phyloP scores from a whole-genome alignment of 2,329 filamentous ascomycete genomes.

The Zymoseptoria pseudotritici region DNA sequence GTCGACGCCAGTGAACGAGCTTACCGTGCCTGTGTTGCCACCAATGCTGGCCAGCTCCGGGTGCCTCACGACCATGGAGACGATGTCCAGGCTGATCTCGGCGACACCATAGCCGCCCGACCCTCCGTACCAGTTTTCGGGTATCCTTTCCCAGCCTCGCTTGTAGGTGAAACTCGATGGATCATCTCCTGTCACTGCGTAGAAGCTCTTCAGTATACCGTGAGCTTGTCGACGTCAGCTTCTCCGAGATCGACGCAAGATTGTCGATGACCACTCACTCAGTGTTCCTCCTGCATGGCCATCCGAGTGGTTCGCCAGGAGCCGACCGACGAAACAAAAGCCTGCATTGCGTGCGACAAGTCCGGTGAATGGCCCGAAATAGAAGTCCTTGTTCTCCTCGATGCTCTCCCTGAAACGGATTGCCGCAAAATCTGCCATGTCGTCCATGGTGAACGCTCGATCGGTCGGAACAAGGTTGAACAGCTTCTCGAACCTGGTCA shows the following conservation, averaged over 20 bases:
- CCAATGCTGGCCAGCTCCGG: conserved; percentile 11
- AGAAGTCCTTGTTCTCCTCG: conserved; percentile 25
- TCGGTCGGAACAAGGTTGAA: conserved; percentile 28
- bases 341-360: conserved; percentile 22
- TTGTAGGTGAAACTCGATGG: conserved; percentile 6
- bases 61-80: conserved; percentile 7
- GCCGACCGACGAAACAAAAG: conserved; percentile 18
- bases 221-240: conserved; percentile 1
- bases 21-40: conserved; percentile 16
- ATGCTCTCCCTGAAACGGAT: conserved; percentile 21
- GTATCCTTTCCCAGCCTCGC: conserved; percentile 12
- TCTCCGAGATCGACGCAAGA: neutral
- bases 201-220: conserved; percentile 17
- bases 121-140: conserved; percentile 18
- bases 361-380: conserved; percentile 25
- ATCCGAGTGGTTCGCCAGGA: conserved; percentile 27
- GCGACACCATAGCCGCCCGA: conserved; percentile 3
- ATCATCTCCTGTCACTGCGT: conserved; percentile 7
- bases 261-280: conserved; percentile 18
- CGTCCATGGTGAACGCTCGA: conserved; percentile 23
- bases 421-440: conserved; percentile 24
- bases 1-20: conserved; percentile 15
- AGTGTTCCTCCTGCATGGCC: conserved; percentile 25
- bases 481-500: conserved; percentile 45
- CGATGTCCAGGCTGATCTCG: conserved; percentile 8